Base-by-base conservation (phyloP, 371 early-diverging fungal genomes). In the Haplosporangium sp. region DNA sequence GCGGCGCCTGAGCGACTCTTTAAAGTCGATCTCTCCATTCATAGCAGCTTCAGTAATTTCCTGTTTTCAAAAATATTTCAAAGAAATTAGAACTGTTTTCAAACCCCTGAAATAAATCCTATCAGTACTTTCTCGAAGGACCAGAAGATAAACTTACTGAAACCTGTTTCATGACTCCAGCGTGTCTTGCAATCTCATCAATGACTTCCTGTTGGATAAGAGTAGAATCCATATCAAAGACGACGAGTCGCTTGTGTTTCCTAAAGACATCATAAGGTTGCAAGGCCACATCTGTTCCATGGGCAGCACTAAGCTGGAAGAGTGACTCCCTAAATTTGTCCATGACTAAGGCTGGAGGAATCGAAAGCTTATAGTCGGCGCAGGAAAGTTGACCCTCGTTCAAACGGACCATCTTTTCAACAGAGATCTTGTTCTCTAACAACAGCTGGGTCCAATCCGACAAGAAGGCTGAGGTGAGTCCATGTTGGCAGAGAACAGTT, bases 211-310 rank as follows among this genome's bases (percentile, higher is more conserved):
- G 97, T 78, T 95, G 94, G 76, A 99, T 99, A 65, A 99, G 83
- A 0, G 99, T 99, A 4, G 97, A 96, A 77, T 99, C 99, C 98
- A 99, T 98, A 86, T 99, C 99, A 86, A 99, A 98, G 5, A 98
- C 96, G 5, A 96, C 96, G 40, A 99, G 88, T 53, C 98, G 90
- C 86, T 97, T 97, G 72, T 96, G 90, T 67, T 92, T 89, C 57
- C 98, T 86, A 84, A 92, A 97, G 4, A 97, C 95, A 74, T 95
- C 93, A 84, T 95, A 92, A 0, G 87, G 89, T 81, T 97, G 97
- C 71, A 97, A 70, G 11, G 96, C 95, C 13, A 97, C 92, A 82
- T 97, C 97, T 0, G 94, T 91, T 47, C 88, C 89, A 76, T 92
- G 88, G 27, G 85, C 85, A 3, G 87, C 82, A 59, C 93, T 93